Evolutionary conservation across 345 rosid genomes (phyloP).

Genomic region (Boechera divaricarpa): DNA sequence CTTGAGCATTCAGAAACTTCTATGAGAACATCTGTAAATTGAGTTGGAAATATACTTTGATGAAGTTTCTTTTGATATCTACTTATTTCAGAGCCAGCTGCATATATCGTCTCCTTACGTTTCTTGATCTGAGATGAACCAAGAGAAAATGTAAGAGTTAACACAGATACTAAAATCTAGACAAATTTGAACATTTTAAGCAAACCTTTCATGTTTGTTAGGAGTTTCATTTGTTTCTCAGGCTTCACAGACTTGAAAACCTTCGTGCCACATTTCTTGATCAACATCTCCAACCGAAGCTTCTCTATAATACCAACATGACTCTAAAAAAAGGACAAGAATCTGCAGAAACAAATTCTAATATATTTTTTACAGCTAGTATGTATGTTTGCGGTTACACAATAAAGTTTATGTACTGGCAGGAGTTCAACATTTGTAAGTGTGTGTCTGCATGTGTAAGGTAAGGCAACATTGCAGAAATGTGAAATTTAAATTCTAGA

Average conservation of each 20-base stretch:
- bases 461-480: too few species aligned
- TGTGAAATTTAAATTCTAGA: too few species aligned
- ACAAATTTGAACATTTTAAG: too few species aligned
- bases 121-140: slow-evolving; percentile 64
- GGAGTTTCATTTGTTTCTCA: too few species aligned
- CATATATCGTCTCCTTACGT: slow-evolving; percentile 65
- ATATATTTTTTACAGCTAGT: too few species aligned
- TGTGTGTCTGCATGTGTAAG: too few species aligned
- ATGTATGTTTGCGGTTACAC: too few species aligned
- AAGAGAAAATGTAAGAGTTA: slow-evolving; percentile 21
- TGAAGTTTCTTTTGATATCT: slow-evolving; percentile 73
- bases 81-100: slow-evolving; percentile 59
- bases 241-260: too few species aligned
- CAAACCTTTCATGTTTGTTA: too few species aligned
- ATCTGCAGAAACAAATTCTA: too few species aligned
- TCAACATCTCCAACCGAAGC: slow-evolving; percentile 40
- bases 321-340: not conserved
- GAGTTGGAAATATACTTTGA: slow-evolving; percentile 57
- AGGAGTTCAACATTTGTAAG: not conserved
- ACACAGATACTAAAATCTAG: slow-evolving; percentile 9
- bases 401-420: not conserved
- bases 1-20: not conserved
- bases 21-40: not conserved
- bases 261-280: not conserved
- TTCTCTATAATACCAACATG: too few species aligned